Evolutionary conservation across 352 stramenopile species (phyloP), one percentile per base, ranked within the genome.

Genomic region (Pythium folliculosum): DNA sequence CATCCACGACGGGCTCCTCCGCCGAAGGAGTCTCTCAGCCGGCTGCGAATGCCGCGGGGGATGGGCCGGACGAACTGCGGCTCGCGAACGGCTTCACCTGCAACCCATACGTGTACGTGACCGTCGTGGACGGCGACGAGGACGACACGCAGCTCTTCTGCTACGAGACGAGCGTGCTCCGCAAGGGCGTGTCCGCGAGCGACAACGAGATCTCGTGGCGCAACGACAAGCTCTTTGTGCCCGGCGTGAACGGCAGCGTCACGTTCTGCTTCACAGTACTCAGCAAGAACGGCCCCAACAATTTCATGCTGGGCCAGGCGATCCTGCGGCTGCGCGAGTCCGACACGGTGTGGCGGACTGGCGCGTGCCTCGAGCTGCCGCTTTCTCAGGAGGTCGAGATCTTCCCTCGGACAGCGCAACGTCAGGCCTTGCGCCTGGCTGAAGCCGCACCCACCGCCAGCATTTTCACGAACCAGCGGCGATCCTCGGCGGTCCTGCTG

Each of bases 211-310:
- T 90, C 45, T 48, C 54, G 30, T 92, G 81, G 84, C 50, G 27
- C 7, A 54, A 72, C 19, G 84, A 92, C 57, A 67, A 68, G 68
- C 78, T 90, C 47, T 89, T 92, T 38, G 75, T 89, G 9, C 84
- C 84, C 0, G 84, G 84, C 14, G 77, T 88, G 0, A 79, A 92
- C 35, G 84, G 84, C 38, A 89, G 89, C 50, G 74, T 81, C 12
- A 89, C 78, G 22, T 76, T 92, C 30, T 86, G 78, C 57, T 89
- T 92, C 64, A 92, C 84, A 5, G 44, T 92, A 10, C 71, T 90
- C 13, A 90, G 80, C 66, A 90, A 90, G 61, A 92, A 92, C 54
- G 84, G 84, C 0, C 84, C 84, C 4, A 92, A 92, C 63, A 86
- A 87, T 37, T 92, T 92, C 63, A 81, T 92, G 60, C 71, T 92